These are phyloP conservation scores for Colletotrichum sp. DNA, from an alignment of 2,329 filamentous ascomycete genomes.

Conservation along the genomic window DNA sequence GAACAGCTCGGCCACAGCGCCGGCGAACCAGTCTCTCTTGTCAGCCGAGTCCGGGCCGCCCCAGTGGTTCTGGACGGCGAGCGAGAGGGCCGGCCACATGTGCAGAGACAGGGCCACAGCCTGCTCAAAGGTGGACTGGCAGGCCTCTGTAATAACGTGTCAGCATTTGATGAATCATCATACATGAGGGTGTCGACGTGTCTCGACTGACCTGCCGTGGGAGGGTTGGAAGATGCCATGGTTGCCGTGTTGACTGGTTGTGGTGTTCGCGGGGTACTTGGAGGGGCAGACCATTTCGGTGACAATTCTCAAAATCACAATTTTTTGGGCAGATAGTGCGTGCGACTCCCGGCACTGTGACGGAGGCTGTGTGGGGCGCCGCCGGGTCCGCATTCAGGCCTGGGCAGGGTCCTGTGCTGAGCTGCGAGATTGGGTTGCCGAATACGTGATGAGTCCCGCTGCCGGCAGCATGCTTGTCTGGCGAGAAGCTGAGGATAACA, in stretches of 20 bases:
- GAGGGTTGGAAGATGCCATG: slow-evolving; percentile 1
- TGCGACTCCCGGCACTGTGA: slow-evolving; percentile 5
- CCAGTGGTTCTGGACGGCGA: slow-evolving; percentile 87
- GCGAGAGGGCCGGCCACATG: slow-evolving; percentile 85
- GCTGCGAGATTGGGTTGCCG: slow-evolving; percentile 1
- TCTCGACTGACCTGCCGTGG: slow-evolving; percentile 14
- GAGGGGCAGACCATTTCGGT: slow-evolving; percentile 13
- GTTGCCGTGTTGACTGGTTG: slow-evolving; percentile 18
- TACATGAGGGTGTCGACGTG: neutral
- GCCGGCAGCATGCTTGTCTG: neutral
- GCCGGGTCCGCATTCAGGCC: neutral
- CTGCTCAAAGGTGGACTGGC: slow-evolving; percentile 77
- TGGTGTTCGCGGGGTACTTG: slow-evolving; percentile 14
- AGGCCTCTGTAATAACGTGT: slow-evolving; percentile 1
- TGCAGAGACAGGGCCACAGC: slow-evolving; percentile 84
- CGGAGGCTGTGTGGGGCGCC: neutral
- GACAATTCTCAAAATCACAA: slow-evolving; percentile 17
- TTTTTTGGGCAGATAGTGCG: slow-evolving; percentile 11
- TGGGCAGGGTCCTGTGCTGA: slow-evolving; percentile 4
- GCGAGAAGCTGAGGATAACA: neutral
- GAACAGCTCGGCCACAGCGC: slow-evolving; percentile 83
- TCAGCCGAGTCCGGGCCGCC: slow-evolving; percentile 82
- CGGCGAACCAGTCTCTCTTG: slow-evolving; percentile 97
- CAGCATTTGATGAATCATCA: neutral
- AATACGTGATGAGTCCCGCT: neutral